Evolutionary conservation across 2,329 filamentous ascomycete genomes (phyloP).

Genomic region (Cladorrhinum sp.): DNA sequence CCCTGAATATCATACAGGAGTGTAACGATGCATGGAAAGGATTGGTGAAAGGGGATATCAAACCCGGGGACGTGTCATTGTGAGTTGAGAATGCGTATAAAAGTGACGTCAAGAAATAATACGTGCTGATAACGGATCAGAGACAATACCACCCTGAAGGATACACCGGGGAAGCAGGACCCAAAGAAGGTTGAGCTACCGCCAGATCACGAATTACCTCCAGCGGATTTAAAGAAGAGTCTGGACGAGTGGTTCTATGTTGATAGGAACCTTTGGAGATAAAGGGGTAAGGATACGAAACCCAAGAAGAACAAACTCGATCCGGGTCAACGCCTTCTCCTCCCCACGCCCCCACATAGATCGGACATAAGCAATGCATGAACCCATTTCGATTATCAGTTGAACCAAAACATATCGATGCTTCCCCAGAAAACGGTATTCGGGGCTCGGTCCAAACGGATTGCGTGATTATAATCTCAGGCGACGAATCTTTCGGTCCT

Average conservation of each 20-base stretch:
- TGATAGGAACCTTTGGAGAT: constrained; percentile 11
- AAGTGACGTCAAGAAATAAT: constrained; percentile 10
- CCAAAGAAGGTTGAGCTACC: constrained; percentile 48
- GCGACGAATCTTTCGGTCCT: background rate
- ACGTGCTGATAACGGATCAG: constrained; percentile 30
- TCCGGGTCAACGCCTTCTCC: too few relatives aligned
- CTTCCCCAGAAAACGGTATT: too few relatives aligned
- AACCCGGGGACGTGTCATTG: constrained; percentile 73
- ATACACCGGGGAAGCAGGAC: constrained; percentile 22
- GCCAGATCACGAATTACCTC: constrained; percentile 70
- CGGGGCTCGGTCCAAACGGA: background rate
- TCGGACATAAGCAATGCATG: background rate
- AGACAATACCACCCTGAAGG: constrained; percentile 23
- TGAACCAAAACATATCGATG: too few relatives aligned
- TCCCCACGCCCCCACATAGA: background rate
- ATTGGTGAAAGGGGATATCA: constrained; percentile 83
- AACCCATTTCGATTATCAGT: background rate
- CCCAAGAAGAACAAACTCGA: too few relatives aligned
- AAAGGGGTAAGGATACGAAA: too few relatives aligned
- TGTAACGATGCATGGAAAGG: constrained; percentile 95
- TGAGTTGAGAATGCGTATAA: too few relatives aligned
- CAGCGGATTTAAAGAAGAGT: constrained; percentile 86
- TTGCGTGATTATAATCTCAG: background rate
- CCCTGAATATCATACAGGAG: constrained; percentile 88
- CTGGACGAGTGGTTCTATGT: constrained; percentile 98